Base-by-base conservation (phyloP, 2,329 filamentous ascomycete species). In the Colletotrichum ledebouriae region DNA sequence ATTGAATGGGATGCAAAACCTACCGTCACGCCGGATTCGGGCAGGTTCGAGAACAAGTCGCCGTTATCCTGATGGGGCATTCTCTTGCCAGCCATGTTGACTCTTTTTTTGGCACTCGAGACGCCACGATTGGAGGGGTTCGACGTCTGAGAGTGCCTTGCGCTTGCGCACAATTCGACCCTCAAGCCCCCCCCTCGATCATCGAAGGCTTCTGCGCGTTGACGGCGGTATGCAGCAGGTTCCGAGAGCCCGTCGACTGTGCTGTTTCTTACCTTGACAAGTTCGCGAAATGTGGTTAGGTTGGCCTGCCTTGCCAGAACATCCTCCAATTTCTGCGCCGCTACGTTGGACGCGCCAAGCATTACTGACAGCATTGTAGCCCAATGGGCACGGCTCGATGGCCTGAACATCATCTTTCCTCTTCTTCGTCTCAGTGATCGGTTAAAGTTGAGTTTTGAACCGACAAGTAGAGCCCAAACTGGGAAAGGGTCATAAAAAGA, bases 11-110 rank as follows among this genome's bases (percentile, higher is more conserved):
- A 39, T 49, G 57, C 42, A 39, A 41, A 39, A 75, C 80, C 67
- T 75, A 83, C 82, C 11, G 83, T 85, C 42, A 84, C 78, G 57
- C 83, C 83, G 15, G 77, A 72, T 44, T 78, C 81, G 20, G 82
- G 82, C 12, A 85, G 70, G 61, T 83, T 77, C 3, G 83, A 73
- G 10, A 85, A 73, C 44, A 84, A 75, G 25, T 83, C 77, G 7
- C 82, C 80, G 63, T 83, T 81, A 77, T 83, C 80, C 81, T 69
- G 22, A 29, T 33, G 6, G 1, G 15, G 10, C 42, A 46, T 20
- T 4, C 17, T 15, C 22, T 20, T n/a, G 62, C 59, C 25, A 69
- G 63, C 56, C 34, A 17, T 25, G 11, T 22, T 37, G n/a, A 9
- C 0, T 20, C 42, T 22, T 25, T 5, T n/a, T 13, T 22, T 2